Percentiles rank a stretch among this genome's conserved stretches.
These are phyloP conservation scores for Pyrenochaeta sp. DNA, from an alignment of 2,329 filamentous ascomycete genomes.

Conservation along the genomic window DNA sequence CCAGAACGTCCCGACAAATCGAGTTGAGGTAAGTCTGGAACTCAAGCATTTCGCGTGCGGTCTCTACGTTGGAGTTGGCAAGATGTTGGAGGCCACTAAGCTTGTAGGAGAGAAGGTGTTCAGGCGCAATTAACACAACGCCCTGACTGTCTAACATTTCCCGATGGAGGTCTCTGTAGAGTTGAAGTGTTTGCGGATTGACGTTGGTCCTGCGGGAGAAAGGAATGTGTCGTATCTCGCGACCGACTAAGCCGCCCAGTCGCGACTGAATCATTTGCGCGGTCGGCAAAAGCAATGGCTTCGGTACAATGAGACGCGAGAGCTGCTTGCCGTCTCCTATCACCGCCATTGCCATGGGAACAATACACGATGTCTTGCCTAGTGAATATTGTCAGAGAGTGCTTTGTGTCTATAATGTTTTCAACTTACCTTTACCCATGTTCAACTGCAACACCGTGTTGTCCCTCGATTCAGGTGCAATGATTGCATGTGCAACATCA, in stretches of 20 bases:
- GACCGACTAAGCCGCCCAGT: slow-evolving; percentile 64
- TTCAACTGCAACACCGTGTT: slow-evolving; percentile 44
- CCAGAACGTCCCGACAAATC: slow-evolving; percentile 65
- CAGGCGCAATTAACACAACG: slow-evolving; percentile 66
- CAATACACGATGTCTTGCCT: slow-evolving; percentile 65
- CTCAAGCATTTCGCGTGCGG: slow-evolving; percentile 57
- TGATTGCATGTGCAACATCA: slow-evolving; percentile 66
- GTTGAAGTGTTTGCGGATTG: not conserved
- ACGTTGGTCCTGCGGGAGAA: slow-evolving; percentile 60
- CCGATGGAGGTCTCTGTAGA: not conserved
- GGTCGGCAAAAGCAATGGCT: slow-evolving; percentile 38
- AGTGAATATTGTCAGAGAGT: slow-evolving; percentile 51
- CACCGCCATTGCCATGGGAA: slow-evolving; percentile 38
- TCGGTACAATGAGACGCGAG: slow-evolving; percentile 67
- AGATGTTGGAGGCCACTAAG: slow-evolving; percentile 66
- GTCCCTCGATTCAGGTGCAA: slow-evolving; percentile 23
- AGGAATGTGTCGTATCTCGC: slow-evolving; percentile 65
- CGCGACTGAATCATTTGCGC: slow-evolving; percentile 63
- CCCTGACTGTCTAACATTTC: slow-evolving; percentile 52
- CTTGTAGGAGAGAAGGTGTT: slow-evolving; percentile 69
- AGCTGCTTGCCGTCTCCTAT: slow-evolving; percentile 55
- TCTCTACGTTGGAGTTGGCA: slow-evolving; percentile 51
- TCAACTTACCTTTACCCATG: slow-evolving; percentile 44
- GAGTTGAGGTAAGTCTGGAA: slow-evolving; percentile 60
- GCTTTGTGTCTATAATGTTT: slow-evolving; percentile 36